A percentile compares a stretch with the other conserved stretches of the same genome.
Evolutionary conservation across 805 yeast species (phyloP).

Genomic region (Wickerhamomyces bovis): DNA sequence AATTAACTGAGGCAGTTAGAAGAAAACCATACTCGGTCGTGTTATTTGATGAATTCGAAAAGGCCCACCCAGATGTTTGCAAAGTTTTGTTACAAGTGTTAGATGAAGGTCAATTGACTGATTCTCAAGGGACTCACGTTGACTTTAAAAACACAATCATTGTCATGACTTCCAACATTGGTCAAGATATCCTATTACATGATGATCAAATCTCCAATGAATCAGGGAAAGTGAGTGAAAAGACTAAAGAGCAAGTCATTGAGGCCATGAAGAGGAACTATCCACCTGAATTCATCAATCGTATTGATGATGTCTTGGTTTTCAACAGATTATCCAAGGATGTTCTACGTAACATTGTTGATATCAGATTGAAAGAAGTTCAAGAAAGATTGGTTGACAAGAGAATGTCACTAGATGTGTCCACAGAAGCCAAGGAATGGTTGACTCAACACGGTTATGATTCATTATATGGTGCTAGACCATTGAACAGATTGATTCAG

Average conservation of each 20-base stretch:
- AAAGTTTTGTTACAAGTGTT: conserved; percentile 85
- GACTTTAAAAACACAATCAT: conserved; percentile 93
- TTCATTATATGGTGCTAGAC: conserved; percentile 91
- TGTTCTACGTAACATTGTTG: conserved; percentile 75
- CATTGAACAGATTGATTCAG: conserved; percentile 85
- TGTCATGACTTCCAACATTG: conserved; percentile 95
- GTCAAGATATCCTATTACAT: conserved; percentile 78
- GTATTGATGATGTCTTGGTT: conserved; percentile 89
- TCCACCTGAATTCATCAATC: conserved; percentile 93
- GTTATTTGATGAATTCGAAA: conserved; percentile 92
- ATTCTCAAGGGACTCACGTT: conserved; percentile 89
- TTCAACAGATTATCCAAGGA: conserved; percentile 82
- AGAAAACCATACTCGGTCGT: conserved; percentile 93
- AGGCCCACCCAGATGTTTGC: conserved; percentile 94
- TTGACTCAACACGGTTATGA: conserved; percentile 85
- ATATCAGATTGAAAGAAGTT: conserved; percentile 76
- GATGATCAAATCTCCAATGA: conserved; percentile 47
- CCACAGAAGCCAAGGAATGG: conserved; percentile 67
- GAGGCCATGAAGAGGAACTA: conserved; percentile 67
- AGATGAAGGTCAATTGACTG: conserved; percentile 93
- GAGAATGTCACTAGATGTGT: conserved; percentile 56
- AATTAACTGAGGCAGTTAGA: conserved; percentile 91
- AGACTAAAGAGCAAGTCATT: conserved; percentile 51
- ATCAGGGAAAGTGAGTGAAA: conserved; percentile 50
- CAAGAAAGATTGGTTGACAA: conserved; percentile 73